Percentiles rank a stretch among this genome's conserved stretches.
These are phyloP conservation scores for Phytopythium aichiense DNA, from an alignment of 352 stramenopile genomes.

Conservation along the genomic window DNA sequence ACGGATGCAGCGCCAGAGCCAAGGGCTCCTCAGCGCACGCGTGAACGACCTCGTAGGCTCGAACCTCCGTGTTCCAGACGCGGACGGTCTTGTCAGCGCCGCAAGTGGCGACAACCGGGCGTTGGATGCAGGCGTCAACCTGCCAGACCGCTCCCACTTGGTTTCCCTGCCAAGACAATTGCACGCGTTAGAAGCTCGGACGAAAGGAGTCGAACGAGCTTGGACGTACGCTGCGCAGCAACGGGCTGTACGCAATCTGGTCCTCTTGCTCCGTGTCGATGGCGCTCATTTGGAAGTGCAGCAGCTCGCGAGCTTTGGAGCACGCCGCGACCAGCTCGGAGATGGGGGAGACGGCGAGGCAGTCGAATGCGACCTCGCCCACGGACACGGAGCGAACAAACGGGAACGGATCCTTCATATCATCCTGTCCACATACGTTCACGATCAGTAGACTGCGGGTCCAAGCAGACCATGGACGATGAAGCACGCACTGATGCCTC, in stretches of 20 bases:
- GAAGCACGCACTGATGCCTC: constrained; percentile 43
- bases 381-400: constrained; percentile 70
- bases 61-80: constrained; percentile 86
- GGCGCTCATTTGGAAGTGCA: constrained; percentile 62
- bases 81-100: constrained; percentile 81
- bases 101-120: constrained; percentile 78
- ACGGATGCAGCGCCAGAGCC: constrained; percentile 58
- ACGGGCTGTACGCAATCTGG: constrained; percentile 53
- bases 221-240: constrained; percentile 9
- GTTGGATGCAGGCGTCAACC: constrained; percentile 77
- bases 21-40: constrained; percentile 60
- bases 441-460: background rate
- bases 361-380: constrained; percentile 73
- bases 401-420: constrained; percentile 71
- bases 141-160: constrained; percentile 66
- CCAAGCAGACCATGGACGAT: background rate
- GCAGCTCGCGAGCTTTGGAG: constrained; percentile 61
- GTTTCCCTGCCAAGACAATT: constrained; percentile 27
- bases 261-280: constrained; percentile 80
- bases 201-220: background rate
- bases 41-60: constrained; percentile 59
- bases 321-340: constrained; percentile 57
- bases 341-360: constrained; percentile 60
- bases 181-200: background rate
- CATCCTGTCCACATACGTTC: constrained; percentile 32